Conservation (phyloP, 768 basidiomycete species). For the Royoungia palumana region DNA sequence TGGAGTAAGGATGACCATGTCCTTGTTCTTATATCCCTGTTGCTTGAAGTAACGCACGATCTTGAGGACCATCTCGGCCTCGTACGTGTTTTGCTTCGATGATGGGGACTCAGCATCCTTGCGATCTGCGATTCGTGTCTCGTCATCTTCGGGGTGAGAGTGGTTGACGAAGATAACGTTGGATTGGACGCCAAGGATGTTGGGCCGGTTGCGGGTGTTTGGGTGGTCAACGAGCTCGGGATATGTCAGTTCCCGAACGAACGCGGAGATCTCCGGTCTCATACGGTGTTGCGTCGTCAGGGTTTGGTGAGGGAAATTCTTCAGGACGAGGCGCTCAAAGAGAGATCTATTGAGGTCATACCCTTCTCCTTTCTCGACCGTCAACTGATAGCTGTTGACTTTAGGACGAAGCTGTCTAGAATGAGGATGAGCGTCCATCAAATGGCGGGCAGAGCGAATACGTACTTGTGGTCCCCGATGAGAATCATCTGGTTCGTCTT, state of each 20-base stretch:
- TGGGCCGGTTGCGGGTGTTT: conserved; percentile 44
- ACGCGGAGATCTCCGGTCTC: conserved; percentile 69
- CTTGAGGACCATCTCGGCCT: conserved; percentile 62
- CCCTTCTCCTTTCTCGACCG: conserved; percentile 67
- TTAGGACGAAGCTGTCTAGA: conserved; percentile 69
- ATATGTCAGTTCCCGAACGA: conserved; percentile 63
- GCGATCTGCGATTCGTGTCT: conserved; percentile 39
- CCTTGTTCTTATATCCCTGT: conserved; percentile 61
- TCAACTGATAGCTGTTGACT: conserved; percentile 61
- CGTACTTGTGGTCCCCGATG: conserved; percentile 72
- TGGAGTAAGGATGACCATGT: conserved; percentile 65
- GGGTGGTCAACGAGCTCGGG: conserved; percentile 61
- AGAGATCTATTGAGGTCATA: conserved; percentile 65
- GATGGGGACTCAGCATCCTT: conserved; percentile 45
- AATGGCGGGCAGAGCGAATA: not conserved
- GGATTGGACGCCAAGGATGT: conserved; percentile 52
- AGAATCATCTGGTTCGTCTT: conserved; percentile 55
- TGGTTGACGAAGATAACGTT: conserved; percentile 67
- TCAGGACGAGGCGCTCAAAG: conserved; percentile 65
- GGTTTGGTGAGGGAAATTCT: conserved; percentile 58
- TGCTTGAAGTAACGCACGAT: conserved; percentile 65
- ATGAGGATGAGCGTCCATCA: not conserved
- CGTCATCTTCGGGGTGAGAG: conserved; percentile 51
- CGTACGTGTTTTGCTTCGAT: conserved; percentile 62
- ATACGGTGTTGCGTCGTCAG: conserved; percentile 64